Percentiles rank a stretch among this genome's conserved stretches.
These are phyloP conservation scores for Arabidopsis suecica DNA, from an alignment of 345 rosid genomes.

Conservation along the genomic window DNA sequence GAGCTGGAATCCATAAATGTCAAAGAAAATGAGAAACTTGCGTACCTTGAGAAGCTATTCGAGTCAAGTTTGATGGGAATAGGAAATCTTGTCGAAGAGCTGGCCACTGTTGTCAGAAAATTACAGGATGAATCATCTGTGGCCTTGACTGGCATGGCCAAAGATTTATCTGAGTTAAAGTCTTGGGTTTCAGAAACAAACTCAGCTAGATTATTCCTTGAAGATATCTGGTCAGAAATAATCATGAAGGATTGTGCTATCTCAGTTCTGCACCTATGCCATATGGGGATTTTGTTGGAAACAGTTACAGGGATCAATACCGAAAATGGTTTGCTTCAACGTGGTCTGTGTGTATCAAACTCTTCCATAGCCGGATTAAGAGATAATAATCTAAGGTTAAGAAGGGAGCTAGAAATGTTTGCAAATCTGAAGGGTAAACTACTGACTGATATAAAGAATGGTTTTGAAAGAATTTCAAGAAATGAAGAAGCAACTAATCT, in stretches of 20 bases:
- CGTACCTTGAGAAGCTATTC: slow-evolving; percentile 67
- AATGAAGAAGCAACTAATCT: slow-evolving; percentile 81
- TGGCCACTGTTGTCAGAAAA: slow-evolving; percentile 60
- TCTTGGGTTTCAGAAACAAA: slow-evolving; percentile 61
- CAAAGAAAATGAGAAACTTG: slow-evolving; percentile 60
- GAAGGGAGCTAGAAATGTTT: slow-evolving; percentile 80
- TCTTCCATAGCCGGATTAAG: slow-evolving; percentile 70
- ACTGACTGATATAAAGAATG: slow-evolving; percentile 78
- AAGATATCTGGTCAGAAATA: slow-evolving; percentile 94
- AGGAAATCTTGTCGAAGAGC: slow-evolving; percentile 57
- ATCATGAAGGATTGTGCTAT: slow-evolving; percentile 87
- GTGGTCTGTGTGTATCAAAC: slow-evolving; percentile 72
- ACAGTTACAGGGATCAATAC: slow-evolving; percentile 77
- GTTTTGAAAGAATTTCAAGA: slow-evolving; percentile 73
- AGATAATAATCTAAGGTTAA: slow-evolving; percentile 73
- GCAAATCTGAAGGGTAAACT: slow-evolving; percentile 78
- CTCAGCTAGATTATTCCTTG: slow-evolving; percentile 69
- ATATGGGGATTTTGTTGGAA: slow-evolving; percentile 88
- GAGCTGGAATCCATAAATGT: slow-evolving; percentile 60
- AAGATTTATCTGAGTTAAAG: slow-evolving; percentile 58
- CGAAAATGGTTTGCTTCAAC: slow-evolving; percentile 88
- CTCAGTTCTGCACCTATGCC: slow-evolving; percentile 87
- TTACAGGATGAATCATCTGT: slow-evolving; percentile 54
- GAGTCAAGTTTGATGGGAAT: slow-evolving; percentile 59
- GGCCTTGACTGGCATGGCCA: slow-evolving; percentile 51